These are phyloP conservation scores for Jamesozyma rosinii DNA, from an alignment of 805 yeast species.

Conservation along the genomic window DNA sequence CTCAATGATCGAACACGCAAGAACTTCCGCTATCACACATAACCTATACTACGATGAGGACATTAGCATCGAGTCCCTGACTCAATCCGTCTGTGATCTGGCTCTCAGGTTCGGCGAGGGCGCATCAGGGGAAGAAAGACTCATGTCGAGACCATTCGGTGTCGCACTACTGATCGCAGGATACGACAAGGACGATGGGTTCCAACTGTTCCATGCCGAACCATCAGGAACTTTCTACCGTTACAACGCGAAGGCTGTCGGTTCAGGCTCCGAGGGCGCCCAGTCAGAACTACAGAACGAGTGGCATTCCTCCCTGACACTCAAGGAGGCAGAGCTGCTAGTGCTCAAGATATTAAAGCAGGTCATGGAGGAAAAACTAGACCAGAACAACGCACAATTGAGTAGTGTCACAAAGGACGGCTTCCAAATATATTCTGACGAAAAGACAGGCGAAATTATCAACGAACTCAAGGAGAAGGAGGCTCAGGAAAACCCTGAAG, in stretches of 20 bases:
- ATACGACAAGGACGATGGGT: conserved; percentile 83
- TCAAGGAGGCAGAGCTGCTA: conserved; percentile 86
- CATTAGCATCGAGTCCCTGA: conserved; percentile 83
- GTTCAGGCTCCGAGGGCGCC: conserved; percentile 98
- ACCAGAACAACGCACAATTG: conserved; percentile 88
- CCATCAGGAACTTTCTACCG: conserved; percentile 97
- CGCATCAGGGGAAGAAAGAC: conserved; percentile 86
- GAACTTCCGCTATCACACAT: conserved; percentile 83
- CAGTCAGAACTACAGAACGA: conserved; percentile 95
- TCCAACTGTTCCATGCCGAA: conserved; percentile 96
- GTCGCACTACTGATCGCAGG: conserved; percentile 96
- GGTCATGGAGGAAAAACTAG: conserved; percentile 98
- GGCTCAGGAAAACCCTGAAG: conserved; percentile 36
- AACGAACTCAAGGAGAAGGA: conserved; percentile 65
- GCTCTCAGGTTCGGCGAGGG: conserved; percentile 97
- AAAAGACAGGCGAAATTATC: conserved; percentile 73
- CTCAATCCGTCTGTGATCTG: conserved; percentile 94
- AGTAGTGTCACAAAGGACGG: conserved; percentile 87
- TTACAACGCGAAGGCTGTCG: conserved; percentile 97
- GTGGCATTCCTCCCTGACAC: conserved; percentile 83
- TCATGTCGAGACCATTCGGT: conserved; percentile 96
- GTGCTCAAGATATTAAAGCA: conserved; percentile 86
- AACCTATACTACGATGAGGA: conserved; percentile 84
- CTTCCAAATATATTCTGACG: conserved; percentile 75
- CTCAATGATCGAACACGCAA: conserved; percentile 96